Percentiles rank a stretch among this genome's conserved stretches.
Conservation (phyloP, 768 basidiomycete genomes). For the Boletus coccyginus region DNA sequence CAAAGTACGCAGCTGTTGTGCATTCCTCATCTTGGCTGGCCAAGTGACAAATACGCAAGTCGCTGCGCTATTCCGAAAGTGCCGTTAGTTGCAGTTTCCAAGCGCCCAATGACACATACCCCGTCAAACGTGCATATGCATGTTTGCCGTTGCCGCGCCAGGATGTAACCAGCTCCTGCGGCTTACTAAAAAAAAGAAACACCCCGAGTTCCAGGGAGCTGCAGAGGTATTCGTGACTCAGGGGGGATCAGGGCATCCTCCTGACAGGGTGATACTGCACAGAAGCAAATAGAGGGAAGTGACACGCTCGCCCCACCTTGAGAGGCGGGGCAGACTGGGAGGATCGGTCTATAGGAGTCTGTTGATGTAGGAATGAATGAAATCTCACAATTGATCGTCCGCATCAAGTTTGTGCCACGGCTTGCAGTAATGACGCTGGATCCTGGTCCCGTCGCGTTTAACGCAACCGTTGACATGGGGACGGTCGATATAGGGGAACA, state of each 20-base stretch:
- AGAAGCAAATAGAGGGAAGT: too few relatives aligned
- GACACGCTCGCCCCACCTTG: too few relatives aligned
- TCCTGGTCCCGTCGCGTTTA: constrained; percentile 61
- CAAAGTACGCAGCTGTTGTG: neutral
- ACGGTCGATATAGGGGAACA: constrained; percentile 75
- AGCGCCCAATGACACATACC: neutral
- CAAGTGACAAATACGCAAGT: neutral
- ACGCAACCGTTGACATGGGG: constrained; percentile 64
- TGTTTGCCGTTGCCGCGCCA: neutral
- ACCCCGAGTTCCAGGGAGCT: too few relatives aligned
- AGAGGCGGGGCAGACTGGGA: neutral
- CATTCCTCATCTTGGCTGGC: neutral
- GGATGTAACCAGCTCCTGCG: neutral
- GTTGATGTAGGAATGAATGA: neutral
- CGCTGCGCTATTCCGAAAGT: neutral
- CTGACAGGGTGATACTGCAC: too few relatives aligned
- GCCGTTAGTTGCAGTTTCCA: neutral
- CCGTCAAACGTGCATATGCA: neutral
- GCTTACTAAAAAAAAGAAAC: neutral
- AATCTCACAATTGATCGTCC: constrained; percentile 79
- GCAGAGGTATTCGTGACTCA: too few relatives aligned
- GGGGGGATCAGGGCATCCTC: too few relatives aligned
- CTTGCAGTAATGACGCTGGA: constrained; percentile 62
- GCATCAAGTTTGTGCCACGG: constrained; percentile 88
- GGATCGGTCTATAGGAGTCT: neutral